These are phyloP conservation scores for Kuraishia molischiana DNA, from an alignment of 805 yeast species.

Conservation along the genomic window DNA sequence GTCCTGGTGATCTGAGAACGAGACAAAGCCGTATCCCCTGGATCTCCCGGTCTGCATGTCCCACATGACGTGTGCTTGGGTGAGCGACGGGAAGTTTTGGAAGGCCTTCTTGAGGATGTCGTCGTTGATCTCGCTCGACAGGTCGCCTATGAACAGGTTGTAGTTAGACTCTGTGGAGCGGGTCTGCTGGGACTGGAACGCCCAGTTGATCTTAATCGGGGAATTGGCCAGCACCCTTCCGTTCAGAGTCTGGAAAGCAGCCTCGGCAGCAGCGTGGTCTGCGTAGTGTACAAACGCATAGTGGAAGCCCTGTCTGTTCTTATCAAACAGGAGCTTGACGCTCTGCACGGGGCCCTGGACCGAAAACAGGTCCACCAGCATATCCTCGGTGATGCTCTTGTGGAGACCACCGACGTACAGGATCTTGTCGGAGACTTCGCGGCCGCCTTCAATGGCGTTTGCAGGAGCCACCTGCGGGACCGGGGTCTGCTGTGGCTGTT, in stretches of 20 bases:
- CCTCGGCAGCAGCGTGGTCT: slow-evolving; percentile 44
- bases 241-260: slow-evolving; percentile 51
- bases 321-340: slow-evolving; percentile 67
- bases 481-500: no score
- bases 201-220: slow-evolving; percentile 67
- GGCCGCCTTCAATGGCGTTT: slow-evolving; percentile 71
- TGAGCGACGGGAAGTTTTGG: slow-evolving; percentile 43
- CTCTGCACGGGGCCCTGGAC: slow-evolving; percentile 51
- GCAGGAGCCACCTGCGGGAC: slow-evolving; percentile 33
- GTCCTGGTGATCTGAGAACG: slow-evolving; percentile 54
- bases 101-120: slow-evolving; percentile 55
- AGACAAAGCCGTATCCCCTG: slow-evolving; percentile 86
- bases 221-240: slow-evolving; percentile 43
- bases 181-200: slow-evolving; percentile 71
- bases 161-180: slow-evolving; percentile 38
- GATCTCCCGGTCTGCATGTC: slow-evolving; percentile 92
- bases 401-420: slow-evolving; percentile 72
- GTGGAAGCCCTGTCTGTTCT: slow-evolving; percentile 61
- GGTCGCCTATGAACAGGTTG: slow-evolving; percentile 81
- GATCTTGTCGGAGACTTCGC: slow-evolving; percentile 65
- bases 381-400: slow-evolving; percentile 53
- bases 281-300: slow-evolving; percentile 80
- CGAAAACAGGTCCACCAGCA: slow-evolving; percentile 47
- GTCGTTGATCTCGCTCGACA: slow-evolving; percentile 75
- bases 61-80: slow-evolving; percentile 94